Evolutionary conservation across 2,329 filamentous ascomycete species (phyloP).

Genomic region (Penicillium polonicum): DNA sequence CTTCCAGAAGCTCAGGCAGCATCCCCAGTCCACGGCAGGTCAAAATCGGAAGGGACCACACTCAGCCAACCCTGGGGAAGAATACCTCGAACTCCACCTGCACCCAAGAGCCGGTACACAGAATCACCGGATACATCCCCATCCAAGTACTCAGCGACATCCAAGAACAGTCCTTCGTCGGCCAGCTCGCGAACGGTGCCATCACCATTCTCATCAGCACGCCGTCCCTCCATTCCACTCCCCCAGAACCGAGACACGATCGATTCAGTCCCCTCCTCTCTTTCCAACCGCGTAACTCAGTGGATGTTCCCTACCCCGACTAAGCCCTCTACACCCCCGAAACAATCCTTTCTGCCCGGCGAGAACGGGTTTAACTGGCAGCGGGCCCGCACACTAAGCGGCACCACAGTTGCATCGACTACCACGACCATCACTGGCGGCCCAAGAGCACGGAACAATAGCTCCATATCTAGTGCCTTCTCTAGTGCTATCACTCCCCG

Average conservation of each 20-base stretch:
- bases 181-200: conserved; percentile 23
- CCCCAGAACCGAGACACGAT: conserved; percentile 17
- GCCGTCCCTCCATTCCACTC: conserved; percentile 22
- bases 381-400: conserved; percentile 36
- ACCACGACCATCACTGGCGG: conserved; percentile 25
- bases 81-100: conserved; percentile 11
- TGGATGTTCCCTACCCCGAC: conserved; percentile 31
- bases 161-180: conserved; percentile 14
- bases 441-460: conserved; percentile 19
- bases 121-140: background rate
- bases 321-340: conserved; percentile 11
- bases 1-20: conserved; percentile 1
- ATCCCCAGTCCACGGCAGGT: conserved; percentile 11
- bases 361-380: conserved; percentile 26
- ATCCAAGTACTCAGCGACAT: conserved; percentile 5
- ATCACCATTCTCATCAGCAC: conserved; percentile 24
- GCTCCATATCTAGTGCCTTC: conserved; percentile 32
- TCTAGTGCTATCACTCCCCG: conserved; percentile 18
- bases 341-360: conserved; percentile 16
- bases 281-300: conserved; percentile 31
- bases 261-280: conserved; percentile 16
- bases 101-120: background rate
- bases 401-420: conserved; percentile 35
- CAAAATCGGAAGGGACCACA: conserved; percentile 14
- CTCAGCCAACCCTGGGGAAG: conserved; percentile 3